These are phyloP conservation scores for Groenewaldozyma auringiensis DNA, from an alignment of 1,139 yeast species.

Conservation along the genomic window DNA sequence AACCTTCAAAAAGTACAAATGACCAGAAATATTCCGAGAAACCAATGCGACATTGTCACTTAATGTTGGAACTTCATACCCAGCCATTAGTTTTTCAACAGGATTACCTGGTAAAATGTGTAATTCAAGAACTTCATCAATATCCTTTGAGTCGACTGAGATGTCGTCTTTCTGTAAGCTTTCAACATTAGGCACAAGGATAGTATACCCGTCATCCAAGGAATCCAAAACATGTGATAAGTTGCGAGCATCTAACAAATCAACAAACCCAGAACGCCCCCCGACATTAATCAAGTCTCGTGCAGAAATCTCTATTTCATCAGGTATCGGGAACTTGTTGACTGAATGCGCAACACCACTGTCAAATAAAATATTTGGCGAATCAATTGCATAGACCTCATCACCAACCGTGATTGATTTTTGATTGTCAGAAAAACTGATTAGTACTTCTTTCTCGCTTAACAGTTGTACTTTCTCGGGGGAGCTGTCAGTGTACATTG, in stretches of 20 bases:
- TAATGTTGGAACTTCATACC: conserved; percentile 36
- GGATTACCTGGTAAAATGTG: conserved; percentile 62
- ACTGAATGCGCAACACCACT: conserved; percentile 84
- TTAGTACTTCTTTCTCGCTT: conserved; percentile 33
- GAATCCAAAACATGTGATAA: conserved; percentile 30
- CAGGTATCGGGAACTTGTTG: conserved; percentile 51
- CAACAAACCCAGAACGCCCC: conserved; percentile 38
- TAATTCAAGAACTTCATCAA: conserved; percentile 52
- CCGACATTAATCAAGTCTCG: conserved; percentile 49
- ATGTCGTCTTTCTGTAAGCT: conserved; percentile 50
- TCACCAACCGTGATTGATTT: conserved; percentile 24
- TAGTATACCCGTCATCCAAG: conserved; percentile 40
- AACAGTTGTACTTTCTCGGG: conserved; percentile 23
- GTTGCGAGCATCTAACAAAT: conserved; percentile 39
- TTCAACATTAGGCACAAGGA: conserved; percentile 65
- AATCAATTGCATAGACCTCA: conserved; percentile 25
- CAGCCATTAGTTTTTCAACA: conserved; percentile 29
- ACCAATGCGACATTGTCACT: conserved; percentile 38
- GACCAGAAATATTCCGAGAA: conserved; percentile 34
- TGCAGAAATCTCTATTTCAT: conserved; percentile 46
- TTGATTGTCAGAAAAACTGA: conserved; percentile 8
- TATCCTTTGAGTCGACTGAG: conserved; percentile 37
- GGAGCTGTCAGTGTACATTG: conserved; percentile 59
- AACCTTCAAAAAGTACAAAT: conserved; percentile 31
- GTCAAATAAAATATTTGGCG: conserved; percentile 65